These are phyloP conservation scores for Hypericum perforatum DNA, from an alignment of 345 rosid genomes.

Conservation along the genomic window DNA sequence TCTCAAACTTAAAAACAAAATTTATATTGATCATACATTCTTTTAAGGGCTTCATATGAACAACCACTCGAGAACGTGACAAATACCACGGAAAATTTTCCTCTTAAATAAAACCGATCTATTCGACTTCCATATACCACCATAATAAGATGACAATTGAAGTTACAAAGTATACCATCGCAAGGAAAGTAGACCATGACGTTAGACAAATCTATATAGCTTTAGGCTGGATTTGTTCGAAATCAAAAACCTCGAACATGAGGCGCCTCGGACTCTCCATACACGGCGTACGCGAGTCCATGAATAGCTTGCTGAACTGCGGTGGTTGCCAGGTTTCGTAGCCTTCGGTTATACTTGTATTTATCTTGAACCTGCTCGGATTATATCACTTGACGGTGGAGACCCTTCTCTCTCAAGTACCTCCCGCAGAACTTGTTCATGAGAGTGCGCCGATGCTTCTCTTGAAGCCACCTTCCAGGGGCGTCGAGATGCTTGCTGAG, in stretches of 20 bases:
- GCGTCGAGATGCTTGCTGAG: constrained; percentile 94
- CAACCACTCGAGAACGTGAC: no score
- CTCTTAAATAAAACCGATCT: no score
- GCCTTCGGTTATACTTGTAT: constrained; percentile 65
- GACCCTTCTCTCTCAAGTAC: constrained; percentile 68
- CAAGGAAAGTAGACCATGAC: no score
- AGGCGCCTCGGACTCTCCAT: constrained; percentile 87
- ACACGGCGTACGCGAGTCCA: constrained; percentile 71
- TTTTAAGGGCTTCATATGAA: no score
- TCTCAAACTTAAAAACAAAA: no score
- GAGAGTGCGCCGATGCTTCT: constrained; percentile 68
- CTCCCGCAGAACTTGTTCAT: constrained; percentile 95
- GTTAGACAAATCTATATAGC: constrained; percentile 23
- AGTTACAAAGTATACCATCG: no score
- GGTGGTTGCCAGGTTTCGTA: constrained; percentile 72
- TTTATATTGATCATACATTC: no score
- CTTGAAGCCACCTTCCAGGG: constrained; percentile 81
- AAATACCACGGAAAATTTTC: no score
- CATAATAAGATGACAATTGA: no score
- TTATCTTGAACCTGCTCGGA: constrained; percentile 70
- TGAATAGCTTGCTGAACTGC: constrained; percentile 90
- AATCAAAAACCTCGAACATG: constrained; percentile 91
- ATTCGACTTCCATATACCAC: no score
- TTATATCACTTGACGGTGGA: constrained; percentile 49
- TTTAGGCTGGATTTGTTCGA: constrained; percentile 88